Evolutionary conservation across 2,329 filamentous ascomycete genomes (phyloP).

Genomic region (Zymoseptoria crescenta): DNA sequence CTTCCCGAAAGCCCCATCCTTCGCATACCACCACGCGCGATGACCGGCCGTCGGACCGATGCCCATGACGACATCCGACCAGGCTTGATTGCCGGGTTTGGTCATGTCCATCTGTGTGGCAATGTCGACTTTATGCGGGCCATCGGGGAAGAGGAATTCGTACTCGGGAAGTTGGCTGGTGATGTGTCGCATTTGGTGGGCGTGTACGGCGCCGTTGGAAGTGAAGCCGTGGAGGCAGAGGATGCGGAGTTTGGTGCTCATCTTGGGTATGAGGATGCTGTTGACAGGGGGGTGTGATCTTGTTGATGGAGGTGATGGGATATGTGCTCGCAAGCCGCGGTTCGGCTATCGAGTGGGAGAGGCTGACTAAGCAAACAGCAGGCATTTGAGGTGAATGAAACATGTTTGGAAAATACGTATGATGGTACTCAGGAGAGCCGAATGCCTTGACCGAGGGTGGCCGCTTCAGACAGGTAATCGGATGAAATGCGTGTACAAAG

Average conservation of each 20-base stretch:
- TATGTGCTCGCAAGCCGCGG: neutral
- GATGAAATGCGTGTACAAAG: no score
- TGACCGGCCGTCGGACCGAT: conserved; percentile 8
- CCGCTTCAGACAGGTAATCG: no score
- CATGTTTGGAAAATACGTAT: no score
- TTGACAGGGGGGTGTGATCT: neutral
- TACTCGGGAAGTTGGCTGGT: conserved; percentile 12
- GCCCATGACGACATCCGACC: conserved; percentile 13
- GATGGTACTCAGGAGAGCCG: no score
- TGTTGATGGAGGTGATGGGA: neutral
- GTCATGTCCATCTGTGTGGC: conserved; percentile 10
- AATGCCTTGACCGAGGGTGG: no score
- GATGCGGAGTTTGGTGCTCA: conserved; percentile 9
- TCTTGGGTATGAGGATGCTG: neutral
- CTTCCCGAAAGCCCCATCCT: conserved; percentile 10
- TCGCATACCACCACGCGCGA: conserved; percentile 18
- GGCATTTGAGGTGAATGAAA: neutral
- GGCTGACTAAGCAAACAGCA: neutral
- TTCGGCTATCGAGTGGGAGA: neutral
- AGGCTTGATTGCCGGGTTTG: conserved; percentile 11
- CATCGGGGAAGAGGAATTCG: conserved; percentile 17
- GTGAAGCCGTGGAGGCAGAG: conserved; percentile 20
- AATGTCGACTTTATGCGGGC: conserved; percentile 13
- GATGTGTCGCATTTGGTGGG: conserved; percentile 15
- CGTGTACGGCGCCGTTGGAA: conserved; percentile 15